Evolutionary conservation across 176 grass and related monocot species (phyloP), one percentile per base, ranked within the genome.

Genomic region (Canna indica): DNA sequence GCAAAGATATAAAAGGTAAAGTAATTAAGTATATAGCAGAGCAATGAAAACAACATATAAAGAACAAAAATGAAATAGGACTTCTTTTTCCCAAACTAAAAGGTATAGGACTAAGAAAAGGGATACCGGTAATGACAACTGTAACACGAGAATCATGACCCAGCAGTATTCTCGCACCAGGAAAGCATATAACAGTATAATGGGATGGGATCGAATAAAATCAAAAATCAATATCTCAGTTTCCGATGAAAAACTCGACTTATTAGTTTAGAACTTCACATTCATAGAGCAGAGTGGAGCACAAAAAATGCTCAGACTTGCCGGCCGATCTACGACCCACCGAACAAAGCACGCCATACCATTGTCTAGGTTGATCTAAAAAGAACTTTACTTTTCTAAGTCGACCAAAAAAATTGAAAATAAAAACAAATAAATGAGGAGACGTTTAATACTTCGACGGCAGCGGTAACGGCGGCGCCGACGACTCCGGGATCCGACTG

Each of bases 391-490:
- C n/a, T n/a, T n/a, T n/a, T n/a, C n/a, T n/a, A n/a, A n/a, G n/a
- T n/a, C n/a, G n/a, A n/a, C n/a, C n/a, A n/a, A n/a, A n/a, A n/a
- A n/a, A n/a, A n/a, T n/a, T n/a, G 35, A 38, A 14, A 30, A 73
- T n/a, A n/a, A 59, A 60, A 5, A n/a, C n/a, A 28, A 14, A 25
- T 5, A 33, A 36, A 35, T 27, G 47, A 16, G 18, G 45, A 11
- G 29, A 5, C 2, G 66, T 29, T 5, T 31, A 18, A 29, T 27
- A 97, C 93, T 83, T 85, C 90, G 65, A 97, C 80, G 45, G 88
- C 93, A 34, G 86, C 63, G 59, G 85, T 42, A 70, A 97, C 80
- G 28, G 93, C 88, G 0, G 80, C 34, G 39, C 79, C 86, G 46
- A 97, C 86, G 68, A 85, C 47, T 34, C 77, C 79, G 8, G 80